Evolutionary conservation across 805 yeast genomes (phyloP).

Genomic region (Maudiozyma barnettii): DNA sequence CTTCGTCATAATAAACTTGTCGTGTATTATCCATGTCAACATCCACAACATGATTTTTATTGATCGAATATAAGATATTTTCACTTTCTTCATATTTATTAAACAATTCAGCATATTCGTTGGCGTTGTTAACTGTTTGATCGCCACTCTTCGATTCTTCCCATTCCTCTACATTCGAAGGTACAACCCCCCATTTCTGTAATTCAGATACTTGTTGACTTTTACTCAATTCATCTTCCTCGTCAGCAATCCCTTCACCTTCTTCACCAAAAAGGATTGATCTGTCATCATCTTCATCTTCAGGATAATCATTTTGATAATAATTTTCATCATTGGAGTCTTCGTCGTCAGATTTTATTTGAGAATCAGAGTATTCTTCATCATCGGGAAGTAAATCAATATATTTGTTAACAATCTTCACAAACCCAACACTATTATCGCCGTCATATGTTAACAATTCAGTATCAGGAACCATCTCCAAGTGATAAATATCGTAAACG

Average conservation of each 20-base stretch:
- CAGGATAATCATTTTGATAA: slow-evolving; percentile 90
- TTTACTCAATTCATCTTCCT: slow-evolving; percentile 17
- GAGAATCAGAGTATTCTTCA: slow-evolving; percentile 34
- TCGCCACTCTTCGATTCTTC: background rate
- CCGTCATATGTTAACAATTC: slow-evolving; percentile 27
- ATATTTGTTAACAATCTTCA: slow-evolving; percentile 35
- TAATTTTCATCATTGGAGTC: slow-evolving; percentile 88
- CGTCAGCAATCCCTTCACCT: slow-evolving; percentile 30
- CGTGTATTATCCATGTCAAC: slow-evolving; percentile 17
- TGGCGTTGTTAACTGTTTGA: background rate
- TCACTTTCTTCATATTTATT: slow-evolving; percentile 13
- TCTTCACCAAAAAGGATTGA: slow-evolving; percentile 31
- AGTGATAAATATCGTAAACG: slow-evolving; percentile 83
- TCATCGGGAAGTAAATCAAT: slow-evolving; percentile 30
- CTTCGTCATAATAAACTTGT: slow-evolving; percentile 25
- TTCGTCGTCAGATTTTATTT: slow-evolving; percentile 53
- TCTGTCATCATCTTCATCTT: slow-evolving; percentile 69
- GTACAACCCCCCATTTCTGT: slow-evolving; percentile 2
- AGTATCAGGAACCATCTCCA: slow-evolving; percentile 55
- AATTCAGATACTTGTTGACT: background rate
- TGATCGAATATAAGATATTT: slow-evolving; percentile 20
- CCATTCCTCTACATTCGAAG: slow-evolving; percentile 1
- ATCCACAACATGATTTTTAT: slow-evolving; percentile 24
- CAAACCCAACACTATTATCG: slow-evolving; percentile 30
- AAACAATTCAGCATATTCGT: slow-evolving; percentile 18